Conservation (phyloP, 176 grass and related monocot species). For the Guadua angustifolia region DNA sequence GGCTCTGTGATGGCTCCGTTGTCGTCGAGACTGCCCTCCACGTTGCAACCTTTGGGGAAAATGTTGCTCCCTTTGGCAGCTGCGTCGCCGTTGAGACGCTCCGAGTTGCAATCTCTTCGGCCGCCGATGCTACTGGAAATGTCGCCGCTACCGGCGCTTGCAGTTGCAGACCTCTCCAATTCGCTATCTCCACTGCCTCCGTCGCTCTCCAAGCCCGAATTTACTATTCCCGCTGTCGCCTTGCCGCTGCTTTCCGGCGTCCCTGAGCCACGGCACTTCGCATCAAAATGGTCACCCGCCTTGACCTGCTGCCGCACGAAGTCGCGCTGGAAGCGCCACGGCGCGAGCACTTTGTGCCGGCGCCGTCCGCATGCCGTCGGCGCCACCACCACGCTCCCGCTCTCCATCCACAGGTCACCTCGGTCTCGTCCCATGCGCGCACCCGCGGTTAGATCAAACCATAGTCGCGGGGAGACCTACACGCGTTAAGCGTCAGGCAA, state of each 20-base stretch:
- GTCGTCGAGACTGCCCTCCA: not conserved
- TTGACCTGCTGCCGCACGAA: conserved; percentile 6
- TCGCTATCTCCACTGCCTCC: not conserved
- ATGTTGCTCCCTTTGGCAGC: not conserved
- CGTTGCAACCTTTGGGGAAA: not conserved
- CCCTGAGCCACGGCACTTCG: not conserved
- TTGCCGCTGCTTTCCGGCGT: not conserved
- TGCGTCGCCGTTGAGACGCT: not conserved
- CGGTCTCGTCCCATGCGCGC: no score
- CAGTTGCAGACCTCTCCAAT: not conserved
- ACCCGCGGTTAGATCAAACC: not conserved
- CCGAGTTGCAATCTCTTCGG: not conserved
- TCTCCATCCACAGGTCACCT: conserved; percentile 2
- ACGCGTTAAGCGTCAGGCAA: conserved; percentile 3
- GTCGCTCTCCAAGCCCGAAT: not conserved
- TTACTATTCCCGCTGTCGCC: not conserved
- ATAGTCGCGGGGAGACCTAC: not conserved
- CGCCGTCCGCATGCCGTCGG: not conserved
- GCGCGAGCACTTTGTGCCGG: conserved; percentile 29
- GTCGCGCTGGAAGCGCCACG: conserved; percentile 34
- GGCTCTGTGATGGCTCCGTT: not conserved
- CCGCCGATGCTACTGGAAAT: not conserved
- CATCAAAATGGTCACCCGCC: not conserved
- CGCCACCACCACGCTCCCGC: not conserved
- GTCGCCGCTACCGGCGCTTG: not conserved